Conservation (phyloP, 2,329 filamentous ascomycete species). For the Sporothrix brasiliensis region DNA sequence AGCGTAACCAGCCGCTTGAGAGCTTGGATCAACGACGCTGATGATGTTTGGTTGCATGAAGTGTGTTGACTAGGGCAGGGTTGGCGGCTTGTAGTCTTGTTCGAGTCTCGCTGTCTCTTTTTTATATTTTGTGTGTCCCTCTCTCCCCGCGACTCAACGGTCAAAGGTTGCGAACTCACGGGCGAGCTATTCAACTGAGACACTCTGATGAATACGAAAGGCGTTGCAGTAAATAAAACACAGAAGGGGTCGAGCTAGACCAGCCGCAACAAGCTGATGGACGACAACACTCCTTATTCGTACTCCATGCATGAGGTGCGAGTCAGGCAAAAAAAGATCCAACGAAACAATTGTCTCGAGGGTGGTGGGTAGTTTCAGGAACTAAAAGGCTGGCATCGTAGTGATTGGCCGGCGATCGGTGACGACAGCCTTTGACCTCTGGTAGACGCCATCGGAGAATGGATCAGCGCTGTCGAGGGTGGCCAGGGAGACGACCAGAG, state of each 20-base stretch:
- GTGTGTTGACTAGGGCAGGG: neutral
- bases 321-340: neutral
- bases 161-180: neutral
- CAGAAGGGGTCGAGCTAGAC: neutral
- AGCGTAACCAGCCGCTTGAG: neutral
- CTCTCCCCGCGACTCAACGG: neutral
- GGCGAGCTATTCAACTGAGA: neutral
- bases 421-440: neutral
- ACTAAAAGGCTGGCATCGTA: neutral
- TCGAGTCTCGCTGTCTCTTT: neutral
- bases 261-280: neutral
- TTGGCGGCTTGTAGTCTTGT: neutral
- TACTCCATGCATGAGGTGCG: too few relatives aligned
- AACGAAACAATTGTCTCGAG: neutral
- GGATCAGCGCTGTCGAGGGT: slow-evolving; percentile 22
- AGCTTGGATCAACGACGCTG: slow-evolving; percentile 13
- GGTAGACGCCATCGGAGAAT: slow-evolving; percentile 17
- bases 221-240: neutral
- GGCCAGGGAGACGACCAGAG: neutral
- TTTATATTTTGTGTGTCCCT: too few relatives aligned
- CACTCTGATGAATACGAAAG: neutral
- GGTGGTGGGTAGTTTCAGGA: neutral
- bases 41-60: neutral
- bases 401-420: slow-evolving; percentile 16
- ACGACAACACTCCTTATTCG: neutral